Evolutionary conservation across 176 grass and related monocot species (phyloP).

Genomic region (Stipa capillata): DNA sequence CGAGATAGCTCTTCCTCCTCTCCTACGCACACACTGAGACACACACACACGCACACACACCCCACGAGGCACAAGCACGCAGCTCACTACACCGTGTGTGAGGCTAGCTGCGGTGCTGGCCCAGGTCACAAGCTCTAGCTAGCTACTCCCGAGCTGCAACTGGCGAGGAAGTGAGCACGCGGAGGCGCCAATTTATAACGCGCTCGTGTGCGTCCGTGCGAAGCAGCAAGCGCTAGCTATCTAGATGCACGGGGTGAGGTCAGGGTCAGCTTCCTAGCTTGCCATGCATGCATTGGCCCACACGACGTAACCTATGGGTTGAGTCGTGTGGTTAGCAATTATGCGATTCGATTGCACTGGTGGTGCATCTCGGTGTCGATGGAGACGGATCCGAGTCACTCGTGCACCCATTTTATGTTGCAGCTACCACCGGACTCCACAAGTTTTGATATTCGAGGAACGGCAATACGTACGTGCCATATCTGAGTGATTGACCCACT

Average conservation of each 20-base stretch:
- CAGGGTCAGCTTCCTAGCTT: neutral
- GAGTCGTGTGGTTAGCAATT: too few relatives aligned
- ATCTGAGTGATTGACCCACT: neutral
- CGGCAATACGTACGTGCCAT: neutral
- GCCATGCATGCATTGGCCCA: neutral
- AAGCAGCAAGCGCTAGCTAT: too few relatives aligned
- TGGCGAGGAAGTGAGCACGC: neutral
- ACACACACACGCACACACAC: neutral
- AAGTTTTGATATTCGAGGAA: neutral
- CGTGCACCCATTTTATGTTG: neutral
- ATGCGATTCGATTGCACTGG: neutral
- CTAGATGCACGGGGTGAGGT: neutral
- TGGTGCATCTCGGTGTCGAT: neutral
- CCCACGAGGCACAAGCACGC: neutral
- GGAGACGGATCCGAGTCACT: slow-evolving; percentile 32
- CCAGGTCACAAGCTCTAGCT: neutral
- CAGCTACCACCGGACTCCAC: neutral
- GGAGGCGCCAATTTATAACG: slow-evolving; percentile 8
- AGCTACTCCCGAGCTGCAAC: neutral
- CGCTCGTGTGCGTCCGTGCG: neutral
- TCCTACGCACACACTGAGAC: neutral
- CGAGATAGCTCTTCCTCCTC: neutral
- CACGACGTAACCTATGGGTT: neutral
- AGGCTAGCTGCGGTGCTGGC: neutral
- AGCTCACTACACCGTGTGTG: neutral